Base-by-base conservation (phyloP, 768 basidiomycete genomes). In the Tubosaeta sp. region DNA sequence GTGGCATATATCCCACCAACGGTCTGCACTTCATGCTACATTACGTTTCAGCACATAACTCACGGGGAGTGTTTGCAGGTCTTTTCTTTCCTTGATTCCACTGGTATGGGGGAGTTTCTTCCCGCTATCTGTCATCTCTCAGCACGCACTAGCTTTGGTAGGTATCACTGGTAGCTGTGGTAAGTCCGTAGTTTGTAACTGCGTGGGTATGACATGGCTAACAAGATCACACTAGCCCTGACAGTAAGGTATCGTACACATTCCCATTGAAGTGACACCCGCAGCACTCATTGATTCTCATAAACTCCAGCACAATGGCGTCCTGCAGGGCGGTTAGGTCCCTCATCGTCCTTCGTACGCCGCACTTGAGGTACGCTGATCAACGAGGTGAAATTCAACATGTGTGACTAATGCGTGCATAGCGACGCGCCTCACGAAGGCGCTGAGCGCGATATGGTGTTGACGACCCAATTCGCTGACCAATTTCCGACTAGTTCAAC, bases 281-380 rank as follows among this genome's bases (percentile, higher is more conserved):
- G 13, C 29, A 39, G 30, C 22, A 16, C 18, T 30, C 40, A 44
- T 35, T 44, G 22, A 27, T 13, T 14, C 3, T 13, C 16, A 40
- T 43, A 14, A 10, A 46, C 34, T 50, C 34, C 42, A 60, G 59
- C 11, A 52, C 41, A 16, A 60, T 60, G 5, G 52, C 10, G 19
- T 60, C 59, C 10, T 54, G 43, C 27, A 54, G 48, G 38, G 52
- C 39, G 4, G 58, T 60, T 45, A 57, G 43, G 18, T 60, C 52
- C 6, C 59, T 60, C 43, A 47, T 60, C 9, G 22, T 9, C 4
- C 9, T 56, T 31, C 42, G 11, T 21, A 11, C 6, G 6, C 2
- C 35, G 2, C 19, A 9, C 6, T 0, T 30, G 31, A 45, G 54
- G 58, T 56, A 31, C 1, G 52, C 7, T 36, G 16, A 6, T 6